Evolutionary conservation across 2,329 filamentous ascomycete species (phyloP).

Genomic region (Verticillium albo-atrum): DNA sequence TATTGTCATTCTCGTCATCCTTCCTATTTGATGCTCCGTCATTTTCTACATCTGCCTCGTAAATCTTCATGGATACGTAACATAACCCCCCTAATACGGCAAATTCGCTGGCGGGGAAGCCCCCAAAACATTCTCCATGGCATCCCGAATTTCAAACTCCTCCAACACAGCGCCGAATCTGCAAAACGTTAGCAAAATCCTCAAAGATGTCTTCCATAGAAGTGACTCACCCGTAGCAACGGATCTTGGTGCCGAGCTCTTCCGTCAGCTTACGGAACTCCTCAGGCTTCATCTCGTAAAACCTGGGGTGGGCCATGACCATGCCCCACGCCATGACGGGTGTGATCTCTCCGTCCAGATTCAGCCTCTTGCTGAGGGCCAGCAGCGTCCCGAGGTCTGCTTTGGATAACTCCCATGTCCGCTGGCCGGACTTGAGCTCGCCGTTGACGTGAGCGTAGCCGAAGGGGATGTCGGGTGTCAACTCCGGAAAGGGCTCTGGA

Average conservation of each 20-base stretch:
- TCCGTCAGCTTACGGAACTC: constrained; percentile 71
- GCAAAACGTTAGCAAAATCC: constrained; percentile 2
- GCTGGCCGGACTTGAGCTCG: constrained; percentile 48
- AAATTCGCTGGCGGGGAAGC: neutral
- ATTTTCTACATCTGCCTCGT: neutral
- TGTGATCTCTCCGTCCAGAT: constrained; percentile 86
- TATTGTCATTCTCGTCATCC: too few relatives aligned
- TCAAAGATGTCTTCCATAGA: neutral
- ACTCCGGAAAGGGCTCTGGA: constrained; percentile 55
- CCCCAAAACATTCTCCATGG: constrained; percentile 66
- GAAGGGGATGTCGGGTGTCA: constrained; percentile 48
- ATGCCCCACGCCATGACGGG: constrained; percentile 94
- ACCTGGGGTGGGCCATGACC: constrained; percentile 67
- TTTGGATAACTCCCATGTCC: constrained; percentile 76
- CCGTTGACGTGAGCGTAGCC: constrained; percentile 36
- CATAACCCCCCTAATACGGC: neutral
- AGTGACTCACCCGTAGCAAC: constrained; percentile 88
- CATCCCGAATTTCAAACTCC: constrained; percentile 70
- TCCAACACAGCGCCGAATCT: constrained; percentile 63
- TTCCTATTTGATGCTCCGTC: too few relatives aligned
- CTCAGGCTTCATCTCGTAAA: constrained; percentile 57
- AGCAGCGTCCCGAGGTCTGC: constrained; percentile 76
- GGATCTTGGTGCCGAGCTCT: constrained; percentile 73
- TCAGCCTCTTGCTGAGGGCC: constrained; percentile 76
- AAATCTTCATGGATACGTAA: neutral